These are phyloP conservation scores for Sisymbrium altissimum DNA, from an alignment of 345 rosid genomes.

Conservation along the genomic window DNA sequence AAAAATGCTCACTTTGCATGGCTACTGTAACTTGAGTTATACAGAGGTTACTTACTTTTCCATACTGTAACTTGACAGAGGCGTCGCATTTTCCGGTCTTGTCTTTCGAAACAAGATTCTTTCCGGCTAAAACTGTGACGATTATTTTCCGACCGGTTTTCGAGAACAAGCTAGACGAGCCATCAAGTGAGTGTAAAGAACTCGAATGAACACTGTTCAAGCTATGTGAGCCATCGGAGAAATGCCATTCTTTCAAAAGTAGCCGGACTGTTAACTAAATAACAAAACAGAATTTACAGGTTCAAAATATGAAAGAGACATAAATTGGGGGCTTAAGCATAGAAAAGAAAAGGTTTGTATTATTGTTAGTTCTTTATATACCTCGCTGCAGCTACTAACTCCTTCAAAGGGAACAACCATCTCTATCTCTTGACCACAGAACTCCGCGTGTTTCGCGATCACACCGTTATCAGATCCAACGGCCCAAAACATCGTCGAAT, in stretches of 20 bases:
- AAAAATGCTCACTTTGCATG: neutral
- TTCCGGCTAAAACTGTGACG: conserved; percentile 60
- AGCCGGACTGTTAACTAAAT: conserved; percentile 74
- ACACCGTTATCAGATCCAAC: conserved; percentile 69
- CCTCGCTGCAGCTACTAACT: conserved; percentile 65
- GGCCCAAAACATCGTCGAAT: conserved; percentile 93
- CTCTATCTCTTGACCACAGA: conserved; percentile 82
- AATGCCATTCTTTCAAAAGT: conserved; percentile 92
- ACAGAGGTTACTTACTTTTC: conserved; percentile 53
- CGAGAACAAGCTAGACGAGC: conserved; percentile 52
- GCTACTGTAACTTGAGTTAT: too few relatives aligned
- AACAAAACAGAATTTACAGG: neutral
- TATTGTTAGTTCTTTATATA: conserved; percentile 18
- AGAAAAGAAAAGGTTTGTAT: neutral
- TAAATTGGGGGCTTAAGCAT: neutral
- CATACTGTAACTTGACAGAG: conserved; percentile 85
- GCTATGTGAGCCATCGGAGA: conserved; percentile 85
- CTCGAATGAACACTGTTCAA: conserved; percentile 40
- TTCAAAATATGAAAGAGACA: neutral
- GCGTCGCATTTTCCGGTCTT: conserved; percentile 66
- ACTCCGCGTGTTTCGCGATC: conserved; percentile 69
- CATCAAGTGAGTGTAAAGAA: conserved; percentile 46
- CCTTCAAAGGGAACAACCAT: conserved; percentile 95
- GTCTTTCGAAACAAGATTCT: conserved; percentile 58
- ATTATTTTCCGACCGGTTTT: conserved; percentile 75